Conservation (phyloP, 352 stramenopile genomes). For the Globisporangium ultimum region DNA sequence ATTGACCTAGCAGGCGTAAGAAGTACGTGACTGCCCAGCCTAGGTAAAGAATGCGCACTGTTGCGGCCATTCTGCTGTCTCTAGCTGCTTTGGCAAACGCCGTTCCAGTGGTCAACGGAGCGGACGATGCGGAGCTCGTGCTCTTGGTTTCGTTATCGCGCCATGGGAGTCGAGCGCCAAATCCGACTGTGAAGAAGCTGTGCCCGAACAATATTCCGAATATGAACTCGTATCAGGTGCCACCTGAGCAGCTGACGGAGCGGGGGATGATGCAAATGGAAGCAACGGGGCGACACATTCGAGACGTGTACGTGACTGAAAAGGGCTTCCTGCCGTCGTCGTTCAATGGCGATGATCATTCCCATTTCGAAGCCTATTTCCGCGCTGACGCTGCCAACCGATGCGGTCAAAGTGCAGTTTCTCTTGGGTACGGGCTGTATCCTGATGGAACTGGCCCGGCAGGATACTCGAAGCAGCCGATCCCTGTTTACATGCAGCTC, state of each 20-base stretch:
- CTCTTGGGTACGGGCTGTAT: constrained; percentile 68
- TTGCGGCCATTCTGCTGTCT: constrained; percentile 3
- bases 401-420: constrained; percentile 67
- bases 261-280: constrained; percentile 72
- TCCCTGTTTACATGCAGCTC: constrained; percentile 77
- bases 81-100: constrained; percentile 1
- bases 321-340: constrained; percentile 61
- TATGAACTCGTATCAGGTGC: constrained; percentile 53
- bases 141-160: constrained; percentile 65
- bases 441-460: constrained; percentile 58
- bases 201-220: constrained; percentile 70
- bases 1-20: not conserved
- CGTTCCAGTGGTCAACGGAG: not conserved
- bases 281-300: constrained; percentile 52
- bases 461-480: constrained; percentile 56
- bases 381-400: constrained; percentile 62
- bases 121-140: constrained; percentile 48
- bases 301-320: constrained; percentile 64
- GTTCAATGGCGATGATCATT: constrained; percentile 57
- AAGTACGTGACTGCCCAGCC: not conserved
- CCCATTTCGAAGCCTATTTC: constrained; percentile 74
- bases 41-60: constrained; percentile 3
- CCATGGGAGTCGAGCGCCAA: constrained; percentile 70
- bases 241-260: constrained; percentile 72
- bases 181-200: constrained; percentile 51